A percentile compares a stretch with the other conserved stretches of the same genome.
These are phyloP conservation scores for Paraglomus brasilianum DNA, from an alignment of 192 early-diverging fungal genomes.

Conservation along the genomic window DNA sequence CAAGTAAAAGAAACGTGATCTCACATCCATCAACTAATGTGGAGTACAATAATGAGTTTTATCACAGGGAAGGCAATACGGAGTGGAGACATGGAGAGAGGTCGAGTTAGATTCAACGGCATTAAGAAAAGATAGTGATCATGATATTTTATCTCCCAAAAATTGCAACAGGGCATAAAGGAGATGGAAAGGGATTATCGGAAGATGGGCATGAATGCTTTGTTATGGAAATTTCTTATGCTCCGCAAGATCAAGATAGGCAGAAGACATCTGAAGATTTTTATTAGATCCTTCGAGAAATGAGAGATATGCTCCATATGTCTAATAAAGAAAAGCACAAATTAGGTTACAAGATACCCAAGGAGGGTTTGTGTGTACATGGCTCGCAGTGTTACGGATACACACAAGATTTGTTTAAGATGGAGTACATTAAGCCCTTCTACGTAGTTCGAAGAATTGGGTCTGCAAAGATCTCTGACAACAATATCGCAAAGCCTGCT, in stretches of 20 bases:
- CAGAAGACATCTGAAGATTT: constrained; percentile 16
- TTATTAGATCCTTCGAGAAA: constrained; percentile 17
- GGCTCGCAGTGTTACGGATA: constrained; percentile 8
- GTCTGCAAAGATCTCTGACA: background rate
- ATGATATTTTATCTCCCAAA: constrained; percentile 13
- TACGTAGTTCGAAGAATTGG: constrained; percentile 17
- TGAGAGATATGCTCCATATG: constrained; percentile 1
- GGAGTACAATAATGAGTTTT: constrained; percentile 20
- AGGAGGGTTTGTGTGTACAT: constrained; percentile 9
- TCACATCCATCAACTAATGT: constrained; percentile 16
- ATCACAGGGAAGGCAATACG: background rate
- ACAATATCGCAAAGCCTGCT: constrained; percentile 4
- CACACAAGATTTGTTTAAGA: background rate
- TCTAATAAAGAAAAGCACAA: constrained; percentile 12
- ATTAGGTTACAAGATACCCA: constrained; percentile 13
- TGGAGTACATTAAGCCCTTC: constrained; percentile 14
- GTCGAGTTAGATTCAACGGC: constrained; percentile 7
- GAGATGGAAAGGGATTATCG: constrained; percentile 13
- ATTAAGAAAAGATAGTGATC: background rate
- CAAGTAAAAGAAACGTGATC: constrained; percentile 8
- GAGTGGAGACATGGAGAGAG: constrained; percentile 17
- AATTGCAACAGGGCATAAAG: constrained; percentile 10
- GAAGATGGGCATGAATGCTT: constrained; percentile 6
- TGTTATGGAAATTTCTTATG: constrained; percentile 14
- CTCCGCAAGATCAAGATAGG: constrained; percentile 12